Evolutionary conservation across 441 rosid genomes (phyloP).

Genomic region (Corymbia calophylla): DNA sequence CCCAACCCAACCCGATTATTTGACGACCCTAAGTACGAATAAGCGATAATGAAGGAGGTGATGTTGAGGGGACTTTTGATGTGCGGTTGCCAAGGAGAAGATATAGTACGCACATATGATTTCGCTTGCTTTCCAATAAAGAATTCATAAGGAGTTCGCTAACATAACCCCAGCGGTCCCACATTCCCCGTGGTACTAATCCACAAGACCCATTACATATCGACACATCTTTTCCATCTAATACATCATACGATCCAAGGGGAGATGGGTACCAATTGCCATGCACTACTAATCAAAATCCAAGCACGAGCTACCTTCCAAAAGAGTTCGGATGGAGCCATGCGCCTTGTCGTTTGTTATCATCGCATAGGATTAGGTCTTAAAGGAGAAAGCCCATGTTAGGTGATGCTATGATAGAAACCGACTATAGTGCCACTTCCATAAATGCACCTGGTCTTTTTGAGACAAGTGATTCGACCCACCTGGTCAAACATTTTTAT

Average conservation of each 20-base stretch:
- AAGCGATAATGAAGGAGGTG: neutral
- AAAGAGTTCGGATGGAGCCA: neutral
- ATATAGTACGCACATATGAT: neutral
- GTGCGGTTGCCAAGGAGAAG: neutral
- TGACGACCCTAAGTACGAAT: neutral
- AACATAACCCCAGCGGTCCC: too few relatives aligned
- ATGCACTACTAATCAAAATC: neutral
- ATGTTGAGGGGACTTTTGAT: neutral
- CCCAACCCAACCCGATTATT: too few relatives aligned
- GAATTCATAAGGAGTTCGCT: neutral
- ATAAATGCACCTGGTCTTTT: neutral
- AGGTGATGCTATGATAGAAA: neutral
- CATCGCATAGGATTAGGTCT: neutral
- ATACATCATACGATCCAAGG: neutral
- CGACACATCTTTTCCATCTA: neutral
- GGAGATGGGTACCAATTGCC: neutral
- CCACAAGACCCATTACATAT: neutral
- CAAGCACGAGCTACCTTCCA: neutral
- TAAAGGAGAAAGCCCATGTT: neutral
- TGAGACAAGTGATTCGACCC: neutral
- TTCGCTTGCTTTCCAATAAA: too few relatives aligned
- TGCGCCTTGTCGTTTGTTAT: neutral
- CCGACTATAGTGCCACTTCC: neutral
- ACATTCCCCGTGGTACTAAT: fast-evolving
- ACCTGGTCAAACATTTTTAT: neutral